phyloP scores from a whole-genome alignment of 371 early-diverging fungal genomes.

The Saksenaea oblongispora region DNA sequence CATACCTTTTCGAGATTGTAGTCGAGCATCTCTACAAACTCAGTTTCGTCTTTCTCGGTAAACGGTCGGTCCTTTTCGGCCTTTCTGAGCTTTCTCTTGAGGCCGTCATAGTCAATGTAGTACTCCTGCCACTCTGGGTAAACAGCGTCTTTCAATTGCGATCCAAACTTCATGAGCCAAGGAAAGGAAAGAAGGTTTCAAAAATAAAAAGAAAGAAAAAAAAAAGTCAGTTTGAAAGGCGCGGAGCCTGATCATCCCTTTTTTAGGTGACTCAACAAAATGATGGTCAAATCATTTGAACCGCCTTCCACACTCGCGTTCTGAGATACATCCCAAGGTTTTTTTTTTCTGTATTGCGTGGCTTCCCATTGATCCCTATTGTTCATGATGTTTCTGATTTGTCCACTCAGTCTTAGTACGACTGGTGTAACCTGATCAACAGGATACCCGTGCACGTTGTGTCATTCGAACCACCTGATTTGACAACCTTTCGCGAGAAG shows the following conservation, averaged over 20 bases:
- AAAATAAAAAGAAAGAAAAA: not conserved
- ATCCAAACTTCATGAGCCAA: constrained; percentile 90
- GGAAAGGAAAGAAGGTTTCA: not conserved
- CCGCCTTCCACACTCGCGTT: too few species aligned
- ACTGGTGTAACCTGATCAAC: not conserved
- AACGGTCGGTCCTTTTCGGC: constrained; percentile 57
- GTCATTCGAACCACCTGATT: not conserved
- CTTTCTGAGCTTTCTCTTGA: constrained; percentile 84
- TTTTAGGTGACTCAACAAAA: not conserved
- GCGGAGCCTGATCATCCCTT: not conserved
- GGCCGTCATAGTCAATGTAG: constrained; percentile 91
- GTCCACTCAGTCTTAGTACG: too few species aligned
- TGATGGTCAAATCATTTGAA: not conserved
- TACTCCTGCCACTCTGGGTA: constrained; percentile 89
- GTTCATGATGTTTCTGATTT: too few species aligned
- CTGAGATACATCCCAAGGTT: too few species aligned
- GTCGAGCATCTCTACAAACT: constrained; percentile 85
- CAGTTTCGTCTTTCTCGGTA: constrained; percentile 80
- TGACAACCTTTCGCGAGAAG: not conserved
- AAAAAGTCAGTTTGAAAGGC: not conserved
- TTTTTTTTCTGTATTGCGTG: not conserved
- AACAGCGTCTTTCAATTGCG: constrained; percentile 79
- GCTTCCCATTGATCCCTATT: too few species aligned
- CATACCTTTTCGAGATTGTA: constrained; percentile 89
- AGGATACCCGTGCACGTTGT: not conserved